A percentile compares a stretch with the other conserved stretches of the same genome.
phyloP scores from a whole-genome alignment of 192 early-diverging fungal genomes.

The Lunasporangiospora selenospora region DNA sequence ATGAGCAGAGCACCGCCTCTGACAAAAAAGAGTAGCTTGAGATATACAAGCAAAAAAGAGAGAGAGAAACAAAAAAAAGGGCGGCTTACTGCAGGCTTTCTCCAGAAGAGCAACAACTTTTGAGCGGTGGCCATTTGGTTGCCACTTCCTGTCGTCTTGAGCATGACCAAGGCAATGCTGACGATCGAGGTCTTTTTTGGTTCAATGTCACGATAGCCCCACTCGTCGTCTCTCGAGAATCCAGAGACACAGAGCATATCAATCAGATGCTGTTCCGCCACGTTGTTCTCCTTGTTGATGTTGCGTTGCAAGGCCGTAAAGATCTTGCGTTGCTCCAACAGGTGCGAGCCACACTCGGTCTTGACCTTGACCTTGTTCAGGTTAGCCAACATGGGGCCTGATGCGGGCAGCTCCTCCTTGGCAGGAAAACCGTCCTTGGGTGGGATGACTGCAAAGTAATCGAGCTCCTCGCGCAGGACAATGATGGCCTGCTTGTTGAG shows the following conservation, averaged over 20 bases:
- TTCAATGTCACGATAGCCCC: slow-evolving; percentile 78
- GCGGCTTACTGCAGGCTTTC: slow-evolving; percentile 77
- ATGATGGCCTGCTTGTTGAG: slow-evolving; percentile 71
- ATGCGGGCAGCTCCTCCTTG: slow-evolving; percentile 31
- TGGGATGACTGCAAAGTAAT: slow-evolving; percentile 73
- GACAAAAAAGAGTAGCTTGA: not conserved
- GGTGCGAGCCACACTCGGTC: slow-evolving; percentile 64
- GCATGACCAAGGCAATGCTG: slow-evolving; percentile 71
- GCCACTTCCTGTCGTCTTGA: slow-evolving; percentile 71
- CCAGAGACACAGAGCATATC: slow-evolving; percentile 84
- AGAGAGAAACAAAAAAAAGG: not conserved
- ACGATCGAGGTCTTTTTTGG: slow-evolving; percentile 71
- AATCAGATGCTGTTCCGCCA: slow-evolving; percentile 80
- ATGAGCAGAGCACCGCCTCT: slow-evolving; percentile 1
- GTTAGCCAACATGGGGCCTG: slow-evolving; percentile 23
- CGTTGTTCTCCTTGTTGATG: slow-evolving; percentile 70
- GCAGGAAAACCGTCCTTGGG: slow-evolving; percentile 38
- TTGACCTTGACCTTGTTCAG: slow-evolving; percentile 53
- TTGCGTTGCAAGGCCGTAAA: slow-evolving; percentile 79
- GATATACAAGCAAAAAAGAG: slow-evolving; percentile 3
- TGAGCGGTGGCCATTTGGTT: slow-evolving; percentile 77
- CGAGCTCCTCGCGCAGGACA: slow-evolving; percentile 79
- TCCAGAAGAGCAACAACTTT: slow-evolving; percentile 79
- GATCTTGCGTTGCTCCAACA: slow-evolving; percentile 71
- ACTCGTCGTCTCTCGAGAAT: slow-evolving; percentile 72